Evolutionary conservation across 1,284 basidiomycete species (phyloP), one percentile per base, ranked within the genome.

Genomic region (Boletus semigastroideus): DNA sequence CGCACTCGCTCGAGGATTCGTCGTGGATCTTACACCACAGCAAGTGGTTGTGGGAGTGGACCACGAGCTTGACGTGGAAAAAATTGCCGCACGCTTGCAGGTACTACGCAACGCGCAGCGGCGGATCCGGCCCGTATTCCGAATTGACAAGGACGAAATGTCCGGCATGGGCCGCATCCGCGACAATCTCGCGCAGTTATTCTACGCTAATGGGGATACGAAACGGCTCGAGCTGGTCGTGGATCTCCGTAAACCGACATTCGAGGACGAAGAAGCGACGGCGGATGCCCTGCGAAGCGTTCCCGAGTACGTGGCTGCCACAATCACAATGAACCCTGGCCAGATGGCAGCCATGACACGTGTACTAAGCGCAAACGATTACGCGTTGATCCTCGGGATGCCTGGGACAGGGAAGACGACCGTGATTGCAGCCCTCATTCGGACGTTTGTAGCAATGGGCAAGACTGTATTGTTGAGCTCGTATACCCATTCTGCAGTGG

Each of bases 351-450:
- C 94, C 0, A 79, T 98, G 65, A 68, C 73, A 28, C 87, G 84
- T 56, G 91, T 90, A 3, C 70, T 98, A 16, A 74, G 77, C 3
- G 92, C 96, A 0, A 74, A 84, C 54, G 95, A 99, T 69, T 99
- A 98, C 66, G 87, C 94, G 1, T 74, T 98, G 42, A 82, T 99
- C 30, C 78, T 98, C 6, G 97, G 96, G 22, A 98, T 99, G 97
- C 96, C 96, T 2, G 96, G 96, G 0, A 98, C 97, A 3, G 96
- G 96, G 10, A 99, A 99, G 74, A 98, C 96, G 33, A 97, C 94
- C 1, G 91, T 96, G 5, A 90, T 98, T 49, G 92, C 92, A 0
- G 87, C 92, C 38, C 80, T 98, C 39, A 94, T 99, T 65, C 82
- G 83, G 59, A 78, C 82, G 22, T 74, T 99, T 6, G 92, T 93